These are phyloP conservation scores for Leccinum incarnatum DNA, from an alignment of 768 basidiomycete genomes.

Conservation along the genomic window DNA sequence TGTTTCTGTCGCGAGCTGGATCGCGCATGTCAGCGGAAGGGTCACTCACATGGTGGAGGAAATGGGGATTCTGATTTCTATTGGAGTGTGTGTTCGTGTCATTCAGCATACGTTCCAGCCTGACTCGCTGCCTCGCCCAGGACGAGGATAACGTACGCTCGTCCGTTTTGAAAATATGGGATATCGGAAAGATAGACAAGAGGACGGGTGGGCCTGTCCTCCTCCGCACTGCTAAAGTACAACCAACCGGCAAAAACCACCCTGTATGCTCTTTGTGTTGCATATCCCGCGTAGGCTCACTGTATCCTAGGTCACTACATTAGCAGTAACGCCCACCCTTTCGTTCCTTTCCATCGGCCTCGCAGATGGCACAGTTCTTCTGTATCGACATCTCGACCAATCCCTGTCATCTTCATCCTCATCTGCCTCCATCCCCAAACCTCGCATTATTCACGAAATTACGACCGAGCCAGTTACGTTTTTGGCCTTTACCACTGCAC, in stretches of 20 bases:
- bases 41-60: constrained; percentile 87
- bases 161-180: constrained; percentile 86
- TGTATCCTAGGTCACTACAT: constrained; percentile 57
- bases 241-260: constrained; percentile 73
- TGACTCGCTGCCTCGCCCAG: constrained; percentile 37
- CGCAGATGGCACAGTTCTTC: constrained; percentile 90
- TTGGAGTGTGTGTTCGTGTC: constrained; percentile 62
- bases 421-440: constrained; percentile 81
- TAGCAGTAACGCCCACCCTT: constrained; percentile 75
- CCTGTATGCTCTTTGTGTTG: constrained; percentile 45
- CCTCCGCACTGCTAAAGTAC: constrained; percentile 73
- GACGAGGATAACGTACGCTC: constrained; percentile 70
- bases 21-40: constrained; percentile 74
- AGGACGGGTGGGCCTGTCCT: constrained; percentile 59
- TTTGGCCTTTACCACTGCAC: constrained; percentile 68
- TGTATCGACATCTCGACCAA: constrained; percentile 90
- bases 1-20: constrained; percentile 68
- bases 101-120: background rate
- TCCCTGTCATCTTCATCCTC: constrained; percentile 67
- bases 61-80: constrained; percentile 77
- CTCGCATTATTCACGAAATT: constrained; percentile 79
- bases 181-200: constrained; percentile 68
- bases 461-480: constrained; percentile 89
- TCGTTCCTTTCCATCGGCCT: constrained; percentile 89
- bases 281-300: background rate